These are phyloP conservation scores for Trichomonas vaginalis DNA, from an alignment of 208 protist genomes.

Conservation along the genomic window DNA sequence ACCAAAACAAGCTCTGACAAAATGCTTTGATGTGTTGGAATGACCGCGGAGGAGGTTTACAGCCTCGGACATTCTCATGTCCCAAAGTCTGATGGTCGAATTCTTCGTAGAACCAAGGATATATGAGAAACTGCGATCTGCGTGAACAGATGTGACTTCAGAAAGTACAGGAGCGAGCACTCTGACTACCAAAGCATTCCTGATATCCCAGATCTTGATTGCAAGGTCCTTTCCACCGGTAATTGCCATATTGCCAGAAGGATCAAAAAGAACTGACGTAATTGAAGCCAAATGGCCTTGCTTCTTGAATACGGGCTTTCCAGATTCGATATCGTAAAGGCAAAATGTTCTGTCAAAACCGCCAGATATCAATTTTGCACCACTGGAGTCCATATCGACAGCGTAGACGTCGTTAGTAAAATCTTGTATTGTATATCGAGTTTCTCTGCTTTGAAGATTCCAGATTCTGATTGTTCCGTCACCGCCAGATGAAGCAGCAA, in stretches of 20 bases:
- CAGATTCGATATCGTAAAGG: neutral
- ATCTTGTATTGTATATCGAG: neutral
- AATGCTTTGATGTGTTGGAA: neutral
- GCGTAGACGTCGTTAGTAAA: neutral
- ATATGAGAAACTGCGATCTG: neutral
- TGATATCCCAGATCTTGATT: neutral
- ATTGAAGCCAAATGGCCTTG: neutral
- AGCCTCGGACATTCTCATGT: neutral
- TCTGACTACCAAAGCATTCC: neutral
- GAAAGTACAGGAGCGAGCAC: neutral
- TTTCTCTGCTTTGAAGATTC: neutral
- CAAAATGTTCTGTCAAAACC: neutral
- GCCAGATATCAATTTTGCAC: neutral
- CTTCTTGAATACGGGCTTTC: neutral
- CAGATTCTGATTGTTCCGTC: neutral
- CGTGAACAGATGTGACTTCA: neutral
- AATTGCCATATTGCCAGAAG: neutral
- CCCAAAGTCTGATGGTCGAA: neutral
- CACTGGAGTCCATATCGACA: neutral
- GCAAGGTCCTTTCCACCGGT: neutral
- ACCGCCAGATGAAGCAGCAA: neutral
- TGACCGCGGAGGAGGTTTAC: neutral
- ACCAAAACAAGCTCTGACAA: neutral
- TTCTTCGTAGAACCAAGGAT: neutral
- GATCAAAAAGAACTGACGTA: neutral